A percentile compares a stretch with the other conserved stretches of the same genome.
These are phyloP conservation scores for Pythium phragmitis DNA, from an alignment of 352 stramenopile genomes.

Conservation along the genomic window DNA sequence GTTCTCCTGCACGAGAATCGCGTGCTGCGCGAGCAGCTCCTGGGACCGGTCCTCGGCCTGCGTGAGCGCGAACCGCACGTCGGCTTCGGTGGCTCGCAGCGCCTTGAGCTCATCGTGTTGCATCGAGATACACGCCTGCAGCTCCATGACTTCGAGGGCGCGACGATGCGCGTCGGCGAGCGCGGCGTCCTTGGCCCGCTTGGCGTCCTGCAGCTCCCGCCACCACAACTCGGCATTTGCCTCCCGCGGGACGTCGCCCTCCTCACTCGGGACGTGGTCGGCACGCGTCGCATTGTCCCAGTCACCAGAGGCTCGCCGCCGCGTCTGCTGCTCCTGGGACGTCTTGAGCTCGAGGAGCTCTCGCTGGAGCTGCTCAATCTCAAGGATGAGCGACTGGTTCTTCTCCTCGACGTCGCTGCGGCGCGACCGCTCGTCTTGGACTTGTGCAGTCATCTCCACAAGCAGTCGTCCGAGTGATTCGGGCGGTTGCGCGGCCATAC, in stretches of 20 bases:
- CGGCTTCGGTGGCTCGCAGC: conserved; percentile 38
- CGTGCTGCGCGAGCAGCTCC: conserved; percentile 46
- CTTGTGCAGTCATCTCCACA: conserved; percentile 61
- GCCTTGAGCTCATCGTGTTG: conserved; percentile 68
- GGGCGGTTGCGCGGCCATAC: conserved; percentile 1
- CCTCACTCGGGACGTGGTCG: background rate
- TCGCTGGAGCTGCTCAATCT: conserved; percentile 67
- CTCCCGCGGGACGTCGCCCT: conserved; percentile 11
- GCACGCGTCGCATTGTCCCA: conserved; percentile 17
- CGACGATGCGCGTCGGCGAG: conserved; percentile 52
- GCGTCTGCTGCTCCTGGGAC: conserved; percentile 20
- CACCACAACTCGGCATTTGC: conserved; percentile 45
- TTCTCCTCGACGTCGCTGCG: conserved; percentile 55
- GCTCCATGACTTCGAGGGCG: conserved; percentile 63
- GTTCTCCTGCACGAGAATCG: conserved; percentile 52
- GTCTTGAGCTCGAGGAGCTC: conserved; percentile 60
- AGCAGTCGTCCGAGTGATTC: conserved; percentile 54
- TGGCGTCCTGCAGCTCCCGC: conserved; percentile 58
- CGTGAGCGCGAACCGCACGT: conserved; percentile 38
- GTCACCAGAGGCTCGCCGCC: conserved; percentile 17
- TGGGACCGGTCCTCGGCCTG: conserved; percentile 46
- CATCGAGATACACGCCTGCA: conserved; percentile 77
- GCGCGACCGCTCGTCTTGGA: conserved; percentile 53
- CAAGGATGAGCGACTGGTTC: conserved; percentile 64
- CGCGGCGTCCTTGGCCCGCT: conserved; percentile 54